phyloP scores from a whole-genome alignment of 2,329 filamentous ascomycete species.

The Penicillium vulpinum region DNA sequence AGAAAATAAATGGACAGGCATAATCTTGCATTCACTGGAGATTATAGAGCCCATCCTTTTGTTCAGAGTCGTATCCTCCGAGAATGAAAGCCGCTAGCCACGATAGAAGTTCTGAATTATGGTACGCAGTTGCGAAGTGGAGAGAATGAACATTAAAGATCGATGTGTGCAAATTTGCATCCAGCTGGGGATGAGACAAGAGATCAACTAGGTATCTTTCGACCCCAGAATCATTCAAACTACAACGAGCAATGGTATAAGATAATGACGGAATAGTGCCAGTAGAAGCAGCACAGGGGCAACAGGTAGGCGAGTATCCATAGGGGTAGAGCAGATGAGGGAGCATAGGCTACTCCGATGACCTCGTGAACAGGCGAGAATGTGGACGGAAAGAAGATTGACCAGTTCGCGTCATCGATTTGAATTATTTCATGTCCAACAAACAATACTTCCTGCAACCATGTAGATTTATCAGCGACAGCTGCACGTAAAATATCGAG shows the following conservation, averaged over 20 bases:
- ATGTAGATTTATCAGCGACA: background rate
- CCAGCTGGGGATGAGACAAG: background rate
- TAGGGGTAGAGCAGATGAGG: background rate
- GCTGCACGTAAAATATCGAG: background rate
- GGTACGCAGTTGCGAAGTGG: background rate
- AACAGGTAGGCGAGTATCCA: too few relatives aligned
- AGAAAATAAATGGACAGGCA: too few relatives aligned
- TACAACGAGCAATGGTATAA: too few relatives aligned
- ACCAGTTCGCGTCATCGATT: background rate
- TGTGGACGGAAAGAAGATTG: background rate
- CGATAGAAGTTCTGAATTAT: background rate
- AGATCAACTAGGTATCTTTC: too few relatives aligned
- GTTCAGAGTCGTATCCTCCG: too few relatives aligned
- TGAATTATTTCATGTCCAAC: background rate
- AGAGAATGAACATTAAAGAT: background rate
- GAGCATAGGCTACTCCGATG: background rate
- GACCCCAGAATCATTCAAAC: too few relatives aligned
- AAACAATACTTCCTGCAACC: background rate
- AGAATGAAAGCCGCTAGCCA: too few relatives aligned
- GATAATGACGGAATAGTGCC: too few relatives aligned
- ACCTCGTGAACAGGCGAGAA: background rate
- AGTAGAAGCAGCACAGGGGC: background rate
- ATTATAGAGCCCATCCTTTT: too few relatives aligned
- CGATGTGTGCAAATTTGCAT: background rate
- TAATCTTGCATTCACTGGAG: too few relatives aligned